Base-by-base conservation (phyloP, 2,329 filamentous ascomycete species). In the Alternaria incomplexa region DNA sequence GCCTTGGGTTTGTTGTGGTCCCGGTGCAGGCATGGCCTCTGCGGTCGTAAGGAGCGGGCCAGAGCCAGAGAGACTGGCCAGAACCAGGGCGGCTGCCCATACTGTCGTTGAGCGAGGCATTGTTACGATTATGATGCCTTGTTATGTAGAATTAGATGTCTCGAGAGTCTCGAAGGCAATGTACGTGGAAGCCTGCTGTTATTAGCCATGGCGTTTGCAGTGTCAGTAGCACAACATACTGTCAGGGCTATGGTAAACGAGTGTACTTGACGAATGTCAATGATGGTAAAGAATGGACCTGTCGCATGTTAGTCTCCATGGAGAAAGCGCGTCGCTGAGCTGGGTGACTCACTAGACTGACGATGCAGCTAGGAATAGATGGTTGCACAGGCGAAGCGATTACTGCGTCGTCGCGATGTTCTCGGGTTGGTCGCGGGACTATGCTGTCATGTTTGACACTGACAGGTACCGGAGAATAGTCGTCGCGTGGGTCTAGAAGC, bases 211-310 rank as follows among this genome's bases (percentile, higher is more conserved):
- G 36, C n/a, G 22, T 45, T 63, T 57, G 54, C 47, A 53, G 25
- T 26, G 6, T 9, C 52, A 20, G 36, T 11, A n/a, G 40, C 52
- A 10, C 28, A 23, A 72, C 77, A 48, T 71, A 79, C 77, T 76
- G 78, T 82, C 74, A 77, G 75, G 76, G 71, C 64, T 65, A 67
- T 65, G 75, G 71, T 78, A 84, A 85, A 84, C 82, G 83, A 85
- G 81, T 84, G 83, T 81, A 83, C 77, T 83, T 84, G 83, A 84
- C 82, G 74, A 80, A 71, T 67, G 70, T 79, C 78, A 80, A 80
- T 72, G 55, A 56, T 71, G 66, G 57, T 72, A 79, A 80, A 65
- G 79, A 80, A 71, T 79, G 79, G 73, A 78, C 73, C 75, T 78
- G 64, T 44, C 15, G 15, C 13, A 25, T 20, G 66, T 78, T 65